phyloP scores from a whole-genome alignment of 202 grass and related monocot genomes.

The Setaria viridis region DNA sequence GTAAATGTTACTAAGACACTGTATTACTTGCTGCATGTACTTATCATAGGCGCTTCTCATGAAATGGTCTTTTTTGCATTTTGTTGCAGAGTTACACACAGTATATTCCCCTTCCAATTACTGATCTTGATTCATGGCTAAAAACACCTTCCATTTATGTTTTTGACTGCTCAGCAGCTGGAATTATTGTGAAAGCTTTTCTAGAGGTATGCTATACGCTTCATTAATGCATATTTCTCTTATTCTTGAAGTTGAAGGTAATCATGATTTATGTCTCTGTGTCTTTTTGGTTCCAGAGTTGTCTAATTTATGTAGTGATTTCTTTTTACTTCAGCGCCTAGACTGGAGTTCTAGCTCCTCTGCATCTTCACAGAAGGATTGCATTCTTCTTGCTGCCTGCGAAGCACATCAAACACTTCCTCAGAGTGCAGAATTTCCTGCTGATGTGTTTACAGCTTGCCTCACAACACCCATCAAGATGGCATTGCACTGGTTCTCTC shows the following conservation, averaged over 20 bases:
- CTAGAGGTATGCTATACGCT: conserved; percentile 69
- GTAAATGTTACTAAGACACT: conserved; percentile 51
- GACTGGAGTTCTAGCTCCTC: conserved; percentile 73
- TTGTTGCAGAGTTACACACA: conserved; percentile 92
- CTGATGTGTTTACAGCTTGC: conserved; percentile 96
- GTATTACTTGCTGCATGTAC: conserved; percentile 35
- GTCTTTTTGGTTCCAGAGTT: neutral
- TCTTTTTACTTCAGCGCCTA: conserved; percentile 57
- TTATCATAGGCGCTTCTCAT: conserved; percentile 22
- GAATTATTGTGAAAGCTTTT: conserved; percentile 91
- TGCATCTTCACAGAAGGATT: conserved; percentile 77
- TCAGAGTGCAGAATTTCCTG: conserved; percentile 93
- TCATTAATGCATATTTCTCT: conserved; percentile 5
- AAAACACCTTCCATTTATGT: conserved; percentile 99
- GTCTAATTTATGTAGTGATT: conserved; percentile 36
- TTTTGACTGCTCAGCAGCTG: conserved; percentile 96
- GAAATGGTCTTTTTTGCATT: conserved; percentile 32
- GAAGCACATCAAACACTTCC: conserved; percentile 95
- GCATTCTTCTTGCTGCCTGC: conserved; percentile 97
- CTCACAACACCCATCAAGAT: conserved; percentile 99
- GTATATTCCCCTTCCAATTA: conserved; percentile 95
- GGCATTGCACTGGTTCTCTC: conserved; percentile 85
- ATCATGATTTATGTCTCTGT: neutral
- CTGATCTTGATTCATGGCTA: conserved; percentile 96
- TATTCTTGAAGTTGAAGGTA: conserved; percentile 25